Evolutionary conservation across 75 land plant species (phyloP).

Genomic region (Selaginella tamariscina): DNA sequence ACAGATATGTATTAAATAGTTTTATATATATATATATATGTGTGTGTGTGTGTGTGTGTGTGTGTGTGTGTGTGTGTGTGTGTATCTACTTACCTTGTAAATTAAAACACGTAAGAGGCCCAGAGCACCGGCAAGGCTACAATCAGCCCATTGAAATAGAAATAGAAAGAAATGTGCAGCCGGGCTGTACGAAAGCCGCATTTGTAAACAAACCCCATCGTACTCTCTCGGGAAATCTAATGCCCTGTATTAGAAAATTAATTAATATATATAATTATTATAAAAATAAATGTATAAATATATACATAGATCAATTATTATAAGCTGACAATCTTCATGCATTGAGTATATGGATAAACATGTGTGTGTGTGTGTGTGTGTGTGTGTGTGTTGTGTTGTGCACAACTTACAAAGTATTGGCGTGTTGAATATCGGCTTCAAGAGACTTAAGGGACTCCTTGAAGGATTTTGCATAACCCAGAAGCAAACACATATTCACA

Average conservation of each 20-base stretch:
- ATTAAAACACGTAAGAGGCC: constrained; percentile 65
- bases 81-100: constrained; percentile 64
- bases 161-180: constrained; percentile 47
- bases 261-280: not conserved
- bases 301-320: not conserved
- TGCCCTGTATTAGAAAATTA: constrained; percentile 41
- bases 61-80: too few species aligned
- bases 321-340: too few species aligned
- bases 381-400: too few species aligned
- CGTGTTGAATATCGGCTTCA: constrained; percentile 68
- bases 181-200: constrained; percentile 60
- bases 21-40: too few species aligned
- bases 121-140: constrained; percentile 42
- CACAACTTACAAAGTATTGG: constrained; percentile 46
- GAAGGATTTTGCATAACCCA: constrained; percentile 36
- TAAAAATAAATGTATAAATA: not conserved
- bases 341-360: too few species aligned
- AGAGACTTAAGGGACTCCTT: constrained; percentile 57
- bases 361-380: too few species aligned
- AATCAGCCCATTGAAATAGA: constrained; percentile 65
- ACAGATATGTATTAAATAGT: too few species aligned
- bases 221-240: constrained; percentile 44
- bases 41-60: not conserved
- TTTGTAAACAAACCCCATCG: constrained; percentile 53
- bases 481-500: too few species aligned